Base-by-base conservation (phyloP, 1,284 basidiomycete species). In the Ceratorhiza oryzae-sativae region DNA sequence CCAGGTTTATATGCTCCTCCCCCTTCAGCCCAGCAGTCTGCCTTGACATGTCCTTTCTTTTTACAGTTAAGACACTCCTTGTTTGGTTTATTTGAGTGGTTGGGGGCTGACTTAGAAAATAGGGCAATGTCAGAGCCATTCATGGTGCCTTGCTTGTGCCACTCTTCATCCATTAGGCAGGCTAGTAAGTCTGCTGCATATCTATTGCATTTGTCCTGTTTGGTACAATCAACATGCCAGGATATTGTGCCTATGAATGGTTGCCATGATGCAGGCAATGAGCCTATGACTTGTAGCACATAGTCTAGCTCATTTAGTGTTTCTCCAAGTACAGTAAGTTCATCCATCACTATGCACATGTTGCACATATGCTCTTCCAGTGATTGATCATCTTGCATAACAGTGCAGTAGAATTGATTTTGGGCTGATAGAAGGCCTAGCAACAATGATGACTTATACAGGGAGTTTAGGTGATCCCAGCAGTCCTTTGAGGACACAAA, bases 311-410 rank as follows among this genome's bases (percentile, higher is more conserved):
- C 39, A 39, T 45, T 45, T 12, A 60, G 20, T 6, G 23, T 42
- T 39, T 60, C 58, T 2, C 58, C 58, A 2, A 60, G 41, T 2
- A 60, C 39, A 27, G 25, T 60, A 12, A 60, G 58, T 30, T 60
- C 39, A 27, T 60, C 58, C 23, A 60, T 25, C 27, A 23, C 36
- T 42, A 60, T 60, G 58, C 58, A 23, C 20, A 60, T 10, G 3
- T 60, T 39, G 58, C 58, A 39, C 58, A 60, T 60, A 60, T 60
- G 58, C 20, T 60, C 58, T 27, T 60, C 58, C 8, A 60, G 58
- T 39, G 39, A 45, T 15, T 60, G 58, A 30, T 60, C 58, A 12
- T 60, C 58, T 15, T 39, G 58, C 58, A 60, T 60, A 12, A 42
- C 39, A 4, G 12, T 60, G 58, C 58, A 10, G 27, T 60, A 60